These are phyloP conservation scores for Diospyros kaki DNA, from an alignment of 148 eudicot species.

Conservation along the genomic window DNA sequence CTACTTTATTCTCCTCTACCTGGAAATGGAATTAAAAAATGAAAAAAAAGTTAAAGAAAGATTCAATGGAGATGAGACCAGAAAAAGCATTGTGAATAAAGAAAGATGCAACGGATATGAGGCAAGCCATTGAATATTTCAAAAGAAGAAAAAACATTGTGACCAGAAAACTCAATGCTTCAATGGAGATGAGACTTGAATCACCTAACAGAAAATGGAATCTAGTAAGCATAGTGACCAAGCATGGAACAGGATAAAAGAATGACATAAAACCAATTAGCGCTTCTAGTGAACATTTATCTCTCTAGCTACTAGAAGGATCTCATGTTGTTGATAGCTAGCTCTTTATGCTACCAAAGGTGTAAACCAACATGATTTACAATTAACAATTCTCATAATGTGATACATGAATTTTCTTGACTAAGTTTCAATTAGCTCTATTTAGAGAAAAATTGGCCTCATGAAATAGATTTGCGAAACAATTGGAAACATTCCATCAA, in stretches of 20 bases:
- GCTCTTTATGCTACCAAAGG: neutral
- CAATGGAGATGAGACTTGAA: neutral
- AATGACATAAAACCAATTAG: neutral
- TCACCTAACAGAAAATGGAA: neutral
- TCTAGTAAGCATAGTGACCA: neutral
- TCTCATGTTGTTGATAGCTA: neutral
- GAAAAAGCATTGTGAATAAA: too few species aligned
- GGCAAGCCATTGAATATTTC: neutral
- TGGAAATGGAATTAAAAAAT: constrained; percentile 19
- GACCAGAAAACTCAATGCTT: neutral
- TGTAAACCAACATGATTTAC: too few species aligned
- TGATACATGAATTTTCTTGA: too few species aligned
- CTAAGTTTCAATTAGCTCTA: too few species aligned
- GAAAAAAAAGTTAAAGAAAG: too few species aligned
- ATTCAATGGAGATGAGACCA: too few species aligned
- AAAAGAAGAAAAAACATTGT: neutral
- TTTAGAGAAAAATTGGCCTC: too few species aligned
- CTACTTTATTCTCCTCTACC: constrained; percentile 97
- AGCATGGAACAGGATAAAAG: neutral
- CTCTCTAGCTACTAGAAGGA: neutral
- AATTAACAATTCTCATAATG: too few species aligned
- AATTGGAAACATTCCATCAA: too few species aligned
- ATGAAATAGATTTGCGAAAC: too few species aligned
- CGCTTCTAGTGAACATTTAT: constrained; percentile 4
- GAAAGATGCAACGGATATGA: too few species aligned